phyloP scores from a whole-genome alignment of 2,329 filamentous ascomycete species.

The Exophiala viscosa region DNA sequence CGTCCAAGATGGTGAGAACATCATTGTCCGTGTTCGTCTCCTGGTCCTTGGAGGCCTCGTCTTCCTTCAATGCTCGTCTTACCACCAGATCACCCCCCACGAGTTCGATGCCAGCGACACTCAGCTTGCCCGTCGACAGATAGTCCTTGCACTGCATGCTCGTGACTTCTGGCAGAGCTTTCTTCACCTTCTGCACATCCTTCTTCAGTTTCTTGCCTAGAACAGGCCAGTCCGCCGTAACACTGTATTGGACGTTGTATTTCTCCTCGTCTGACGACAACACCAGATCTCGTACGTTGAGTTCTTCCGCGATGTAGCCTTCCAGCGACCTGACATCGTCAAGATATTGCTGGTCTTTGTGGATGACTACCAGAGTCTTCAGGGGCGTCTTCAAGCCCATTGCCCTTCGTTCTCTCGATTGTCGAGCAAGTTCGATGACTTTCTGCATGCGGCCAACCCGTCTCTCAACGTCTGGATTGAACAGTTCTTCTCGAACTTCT shows the following conservation, averaged over 20 bases:
- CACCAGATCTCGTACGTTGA: constrained; percentile 83
- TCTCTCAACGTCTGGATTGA: constrained; percentile 80
- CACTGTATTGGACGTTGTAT: constrained; percentile 89
- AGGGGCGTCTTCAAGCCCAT: constrained; percentile 88
- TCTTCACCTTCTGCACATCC: constrained; percentile 86
- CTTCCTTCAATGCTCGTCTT: constrained; percentile 71
- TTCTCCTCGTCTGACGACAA: constrained; percentile 81
- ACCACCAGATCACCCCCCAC: constrained; percentile 79
- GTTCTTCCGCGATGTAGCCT: constrained; percentile 84
- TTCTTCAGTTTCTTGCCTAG: constrained; percentile 97
- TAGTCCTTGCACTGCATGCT: constrained; percentile 79
- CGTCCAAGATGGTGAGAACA: constrained; percentile 86
- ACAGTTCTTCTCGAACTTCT: constrained; percentile 80
- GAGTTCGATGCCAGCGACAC: constrained; percentile 81
- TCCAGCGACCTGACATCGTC: constrained; percentile 82
- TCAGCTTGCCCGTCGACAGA: constrained; percentile 67
- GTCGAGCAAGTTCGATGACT: constrained; percentile 85
- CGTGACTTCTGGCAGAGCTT: constrained; percentile 73
- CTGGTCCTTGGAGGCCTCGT: constrained; percentile 65
- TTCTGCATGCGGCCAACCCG: constrained; percentile 88
- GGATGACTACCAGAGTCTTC: constrained; percentile 84
- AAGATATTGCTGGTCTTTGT: constrained; percentile 76
- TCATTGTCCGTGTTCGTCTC: constrained; percentile 88
- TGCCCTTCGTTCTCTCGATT: constrained; percentile 77
- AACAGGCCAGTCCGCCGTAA: constrained; percentile 86